Conservation (phyloP, 495 filamentous ascomycete species). For the Hyaloscypha hepaticicola region DNA sequence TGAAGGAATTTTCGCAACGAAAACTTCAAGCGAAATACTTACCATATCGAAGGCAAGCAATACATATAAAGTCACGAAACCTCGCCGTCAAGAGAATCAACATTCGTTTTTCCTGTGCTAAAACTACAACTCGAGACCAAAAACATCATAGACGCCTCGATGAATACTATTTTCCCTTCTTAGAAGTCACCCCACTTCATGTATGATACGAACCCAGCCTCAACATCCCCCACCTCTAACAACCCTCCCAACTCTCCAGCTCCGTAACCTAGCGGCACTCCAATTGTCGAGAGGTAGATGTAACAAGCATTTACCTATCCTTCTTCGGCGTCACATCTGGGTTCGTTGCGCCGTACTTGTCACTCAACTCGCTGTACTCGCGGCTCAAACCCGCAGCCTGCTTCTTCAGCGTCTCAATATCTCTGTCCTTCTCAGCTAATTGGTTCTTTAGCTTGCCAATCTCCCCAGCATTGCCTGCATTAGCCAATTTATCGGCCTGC, state of each 20-base stretch:
- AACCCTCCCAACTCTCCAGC: background rate
- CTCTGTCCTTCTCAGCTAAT: constrained; percentile 67
- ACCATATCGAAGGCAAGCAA: too few species aligned
- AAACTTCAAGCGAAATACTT: too few species aligned
- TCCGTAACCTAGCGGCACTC: background rate
- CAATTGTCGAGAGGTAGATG: background rate
- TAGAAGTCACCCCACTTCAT: background rate
- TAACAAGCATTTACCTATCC: constrained; percentile 34
- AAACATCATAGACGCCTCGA: constrained; percentile 11
- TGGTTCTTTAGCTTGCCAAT: constrained; percentile 68
- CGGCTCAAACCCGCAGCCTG: constrained; percentile 71
- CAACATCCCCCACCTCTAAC: background rate
- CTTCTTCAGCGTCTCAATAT: constrained; percentile 81
- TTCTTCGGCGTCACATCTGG: constrained; percentile 33
- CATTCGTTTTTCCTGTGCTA: constrained; percentile 7
- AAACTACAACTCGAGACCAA: background rate
- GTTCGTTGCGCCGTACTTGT: constrained; percentile 64
- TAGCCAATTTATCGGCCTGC: constrained; percentile 58
- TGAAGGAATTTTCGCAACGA: too few species aligned
- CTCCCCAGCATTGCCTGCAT: constrained; percentile 72
- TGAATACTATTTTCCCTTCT: constrained; percentile 1
- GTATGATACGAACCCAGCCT: background rate
- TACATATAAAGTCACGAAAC: too few species aligned
- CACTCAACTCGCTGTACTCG: constrained; percentile 82
- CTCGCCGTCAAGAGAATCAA: background rate